Evolutionary conservation across 805 yeast species (phyloP), one percentile per base, ranked within the genome.

Genomic region (Yarrowia sp.): DNA sequence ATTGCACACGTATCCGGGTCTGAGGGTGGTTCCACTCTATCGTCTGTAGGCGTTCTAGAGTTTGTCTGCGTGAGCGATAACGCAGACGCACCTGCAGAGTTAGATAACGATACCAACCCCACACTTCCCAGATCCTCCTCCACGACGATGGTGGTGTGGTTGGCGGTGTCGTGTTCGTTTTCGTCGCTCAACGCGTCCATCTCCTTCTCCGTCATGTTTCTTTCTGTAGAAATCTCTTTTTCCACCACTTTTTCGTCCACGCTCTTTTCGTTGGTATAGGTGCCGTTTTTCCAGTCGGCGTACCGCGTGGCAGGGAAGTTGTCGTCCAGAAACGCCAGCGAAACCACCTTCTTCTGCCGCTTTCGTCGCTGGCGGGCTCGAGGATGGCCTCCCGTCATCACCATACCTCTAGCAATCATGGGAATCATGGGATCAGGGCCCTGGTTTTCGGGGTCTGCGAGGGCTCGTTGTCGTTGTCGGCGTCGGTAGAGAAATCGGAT

Each of bases 1-100:
- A 90, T 88, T 12, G 94, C 92, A 81, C 97, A 90, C 1, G 84
- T 77, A 11, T 92, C 95, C 0, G 90, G 86, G 26, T 70, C 72
- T 1, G 70, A 16, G 11, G 50, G 69, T 35, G 64, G 59, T n/a
- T 67, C 70, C 8, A 72, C 74, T 22, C 70, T 69, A 16, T 72
- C 73, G 35, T 26, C 32, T 26, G 32, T 26, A 26, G 32, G 32
- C 32, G 41, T 19, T 43, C 40, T 69, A 41, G 64, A 40, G 45
- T 35, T 50, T 16, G 42, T 66, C 9, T 40, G 22, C 9, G 41
- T 58, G n/a, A 45, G 66, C 42, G 53, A 59, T 59, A 45, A 46
- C 35, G 66, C 66, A 59, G 50, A 59, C 15, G 50, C 66, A 59
- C 14, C 50, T 45, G 40, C 53, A 59, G 66, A 46, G 66, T 46